Conservation (phyloP, 2,329 filamentous ascomycete species). For the Scedosporium boydii region DNA sequence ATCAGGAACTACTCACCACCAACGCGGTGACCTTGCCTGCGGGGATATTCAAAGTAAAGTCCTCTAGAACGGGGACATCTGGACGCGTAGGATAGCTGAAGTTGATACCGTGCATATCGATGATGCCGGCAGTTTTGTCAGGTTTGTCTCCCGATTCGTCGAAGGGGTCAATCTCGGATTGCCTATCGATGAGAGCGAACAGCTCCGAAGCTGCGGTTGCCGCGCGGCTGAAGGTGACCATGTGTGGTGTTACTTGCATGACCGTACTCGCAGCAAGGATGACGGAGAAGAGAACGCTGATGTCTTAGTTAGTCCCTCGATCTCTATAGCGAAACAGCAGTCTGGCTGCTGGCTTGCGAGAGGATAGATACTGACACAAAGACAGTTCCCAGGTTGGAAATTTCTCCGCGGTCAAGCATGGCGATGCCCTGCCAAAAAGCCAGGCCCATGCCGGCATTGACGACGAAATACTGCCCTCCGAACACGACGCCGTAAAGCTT, state of each 20-base stretch:
- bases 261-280: constrained; percentile 34
- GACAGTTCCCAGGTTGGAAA: constrained; percentile 32
- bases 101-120: constrained; percentile 35
- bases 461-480: constrained; percentile 34
- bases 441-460: constrained; percentile 36
- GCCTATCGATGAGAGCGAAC: constrained; percentile 37
- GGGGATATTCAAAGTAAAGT: constrained; percentile 31
- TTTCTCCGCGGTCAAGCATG: constrained; percentile 34
- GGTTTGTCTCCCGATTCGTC: constrained; percentile 24
- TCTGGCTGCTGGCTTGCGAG: background rate
- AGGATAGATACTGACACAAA: constrained; percentile 27
- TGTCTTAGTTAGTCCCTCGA: background rate
- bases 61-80: constrained; percentile 32
- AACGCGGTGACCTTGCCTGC: constrained; percentile 41
- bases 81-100: constrained; percentile 52
- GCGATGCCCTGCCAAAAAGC: constrained; percentile 42
- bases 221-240: constrained; percentile 34
- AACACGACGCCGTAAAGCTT: constrained; percentile 32
- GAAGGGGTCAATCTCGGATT: constrained; percentile 32
- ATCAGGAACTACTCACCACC: constrained; percentile 36
- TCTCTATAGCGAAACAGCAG: background rate
- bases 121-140: constrained; percentile 25
- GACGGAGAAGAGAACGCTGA: constrained; percentile 36
- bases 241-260: constrained; percentile 35
- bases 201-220: constrained; percentile 35